phyloP scores from a whole-genome alignment of 441 rosid genomes.

The Euphorbia schlechtendalii region DNA sequence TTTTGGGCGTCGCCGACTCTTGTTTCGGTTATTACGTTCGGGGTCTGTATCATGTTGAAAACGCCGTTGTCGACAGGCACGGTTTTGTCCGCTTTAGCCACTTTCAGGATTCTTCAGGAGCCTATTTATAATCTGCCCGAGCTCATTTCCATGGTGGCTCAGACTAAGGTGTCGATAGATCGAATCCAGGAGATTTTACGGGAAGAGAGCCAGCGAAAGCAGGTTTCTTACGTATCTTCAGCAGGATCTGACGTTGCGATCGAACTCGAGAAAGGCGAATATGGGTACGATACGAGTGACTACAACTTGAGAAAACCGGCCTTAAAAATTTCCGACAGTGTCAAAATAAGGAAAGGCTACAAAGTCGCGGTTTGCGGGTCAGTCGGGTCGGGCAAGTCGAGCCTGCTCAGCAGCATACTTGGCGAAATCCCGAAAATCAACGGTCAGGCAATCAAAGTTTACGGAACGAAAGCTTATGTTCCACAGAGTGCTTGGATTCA shows the following conservation, averaged over 20 bases:
- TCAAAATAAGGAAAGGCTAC: conserved; percentile 40
- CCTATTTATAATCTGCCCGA: conserved; percentile 64
- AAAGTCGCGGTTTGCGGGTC: conserved; percentile 58
- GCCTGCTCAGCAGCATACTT: conserved; percentile 47
- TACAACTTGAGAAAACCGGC: conserved; percentile 25
- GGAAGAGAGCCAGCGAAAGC: conserved; percentile 46
- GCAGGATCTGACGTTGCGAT: conserved; percentile 23
- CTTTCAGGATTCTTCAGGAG: conserved; percentile 59
- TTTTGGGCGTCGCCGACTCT: conserved; percentile 62
- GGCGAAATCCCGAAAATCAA: conserved; percentile 53
- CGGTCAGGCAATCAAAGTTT: conserved; percentile 36
- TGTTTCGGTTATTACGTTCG: conserved; percentile 48
- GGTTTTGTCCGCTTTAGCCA: conserved; percentile 64
- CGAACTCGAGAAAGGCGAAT: conserved; percentile 41
- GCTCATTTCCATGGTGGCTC: conserved; percentile 57
- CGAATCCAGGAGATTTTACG: conserved; percentile 41
- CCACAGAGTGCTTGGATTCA: conserved; percentile 71
- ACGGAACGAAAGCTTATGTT: conserved; percentile 53
- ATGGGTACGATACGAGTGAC: conserved; percentile 37
- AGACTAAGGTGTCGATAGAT: conserved; percentile 53
- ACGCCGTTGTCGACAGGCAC: conserved; percentile 44
- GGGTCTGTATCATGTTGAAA: conserved; percentile 40
- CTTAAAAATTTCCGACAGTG: conserved; percentile 30
- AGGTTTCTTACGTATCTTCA: conserved; percentile 14
- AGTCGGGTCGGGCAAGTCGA: conserved; percentile 61